Percentiles rank a stretch among this genome's conserved stretches.
phyloP scores from a whole-genome alignment of 768 basidiomycete genomes.

The Leccinellum luteum region DNA sequence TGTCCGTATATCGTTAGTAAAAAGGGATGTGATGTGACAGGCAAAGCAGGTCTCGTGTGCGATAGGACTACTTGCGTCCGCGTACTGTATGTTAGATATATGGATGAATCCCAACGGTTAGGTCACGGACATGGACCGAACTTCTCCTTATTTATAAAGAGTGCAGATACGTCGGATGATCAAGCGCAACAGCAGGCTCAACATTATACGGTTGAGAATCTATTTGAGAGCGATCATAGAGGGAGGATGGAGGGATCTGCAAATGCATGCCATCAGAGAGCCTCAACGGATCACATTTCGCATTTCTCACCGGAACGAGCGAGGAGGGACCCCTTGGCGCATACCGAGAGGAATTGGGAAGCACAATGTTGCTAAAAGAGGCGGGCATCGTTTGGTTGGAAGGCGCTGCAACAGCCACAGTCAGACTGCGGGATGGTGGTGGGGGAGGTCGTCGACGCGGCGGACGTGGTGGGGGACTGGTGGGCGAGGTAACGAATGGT shows the following conservation, averaged over 20 bases:
- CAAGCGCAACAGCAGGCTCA: neutral
- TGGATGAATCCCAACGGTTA: neutral
- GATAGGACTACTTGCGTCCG: neutral
- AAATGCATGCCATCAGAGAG: neutral
- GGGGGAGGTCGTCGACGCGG: slow-evolving; percentile 21
- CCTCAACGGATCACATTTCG: neutral
- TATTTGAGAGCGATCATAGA: neutral
- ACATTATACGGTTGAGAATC: neutral
- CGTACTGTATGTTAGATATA: slow-evolving; percentile 4
- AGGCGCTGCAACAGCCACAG: neutral
- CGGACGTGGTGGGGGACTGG: slow-evolving; percentile 12
- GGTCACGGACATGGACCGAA: slow-evolving; percentile 6
- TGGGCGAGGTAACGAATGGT: neutral
- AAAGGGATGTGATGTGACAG: neutral
- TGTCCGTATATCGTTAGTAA: neutral
- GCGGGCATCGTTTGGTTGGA: neutral
- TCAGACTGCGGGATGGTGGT: neutral
- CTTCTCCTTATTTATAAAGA: neutral
- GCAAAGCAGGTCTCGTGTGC: neutral
- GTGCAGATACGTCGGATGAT: neutral
- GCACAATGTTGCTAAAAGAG: neutral
- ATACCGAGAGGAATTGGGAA: slow-evolving; percentile 24
- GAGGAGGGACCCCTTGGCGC: slow-evolving; percentile 26
- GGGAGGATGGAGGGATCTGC: neutral
- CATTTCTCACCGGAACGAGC: neutral